Evolutionary conservation across 2,329 filamentous ascomycete species (phyloP).

Genomic region (Calonectria pauciramosa): DNA sequence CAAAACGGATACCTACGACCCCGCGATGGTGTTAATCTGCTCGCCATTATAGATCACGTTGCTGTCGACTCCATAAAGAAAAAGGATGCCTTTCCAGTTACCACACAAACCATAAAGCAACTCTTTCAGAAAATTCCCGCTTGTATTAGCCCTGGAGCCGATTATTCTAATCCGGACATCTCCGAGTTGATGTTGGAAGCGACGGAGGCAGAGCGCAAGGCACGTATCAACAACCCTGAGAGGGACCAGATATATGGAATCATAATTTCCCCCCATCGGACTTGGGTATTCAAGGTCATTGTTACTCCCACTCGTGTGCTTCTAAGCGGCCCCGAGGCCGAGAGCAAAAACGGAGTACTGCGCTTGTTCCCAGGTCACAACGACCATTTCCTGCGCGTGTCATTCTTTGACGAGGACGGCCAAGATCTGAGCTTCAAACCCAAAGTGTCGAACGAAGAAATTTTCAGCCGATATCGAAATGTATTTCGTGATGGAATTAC

Average conservation of each 20-base stretch:
- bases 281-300: slow-evolving; percentile 66
- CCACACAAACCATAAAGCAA: slow-evolving; percentile 66
- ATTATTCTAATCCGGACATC: slow-evolving; percentile 57
- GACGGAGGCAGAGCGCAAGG: slow-evolving; percentile 56
- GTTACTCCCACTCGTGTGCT: slow-evolving; percentile 72
- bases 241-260: slow-evolving; percentile 46
- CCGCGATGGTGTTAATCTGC: slow-evolving; percentile 60
- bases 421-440: slow-evolving; percentile 72
- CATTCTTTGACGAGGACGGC: slow-evolving; percentile 82
- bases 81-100: slow-evolving; percentile 55
- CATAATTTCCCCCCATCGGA: slow-evolving; percentile 55
- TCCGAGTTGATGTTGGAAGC: slow-evolving; percentile 57
- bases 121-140: slow-evolving; percentile 64
- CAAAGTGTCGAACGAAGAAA: slow-evolving; percentile 57
- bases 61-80: slow-evolving; percentile 43
- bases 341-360: slow-evolving; percentile 78
- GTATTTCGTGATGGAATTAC: slow-evolving; percentile 71
- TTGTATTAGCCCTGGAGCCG: slow-evolving; percentile 65
- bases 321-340: slow-evolving; percentile 73
- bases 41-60: slow-evolving; percentile 56
- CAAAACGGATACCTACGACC: slow-evolving; percentile 75
- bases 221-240: slow-evolving; percentile 41
- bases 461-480: slow-evolving; percentile 72
- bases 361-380: slow-evolving; percentile 72
- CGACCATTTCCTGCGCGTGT: slow-evolving; percentile 77